phyloP scores from a whole-genome alignment of 179 eudicot genomes.

The Beta macrorhiza region DNA sequence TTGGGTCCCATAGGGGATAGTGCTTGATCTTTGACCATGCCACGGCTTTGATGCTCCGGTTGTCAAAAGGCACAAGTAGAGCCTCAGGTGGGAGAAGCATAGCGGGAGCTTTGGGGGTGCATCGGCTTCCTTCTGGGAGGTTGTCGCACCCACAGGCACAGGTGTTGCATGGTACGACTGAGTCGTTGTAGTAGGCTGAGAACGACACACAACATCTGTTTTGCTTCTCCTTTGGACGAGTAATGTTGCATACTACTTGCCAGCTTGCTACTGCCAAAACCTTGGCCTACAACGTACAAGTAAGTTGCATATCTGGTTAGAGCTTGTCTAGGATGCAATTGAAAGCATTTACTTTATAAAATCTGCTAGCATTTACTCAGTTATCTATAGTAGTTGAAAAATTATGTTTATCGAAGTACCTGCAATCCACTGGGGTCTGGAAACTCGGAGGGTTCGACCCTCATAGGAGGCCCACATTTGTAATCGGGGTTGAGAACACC shows the following conservation, averaged over 20 bases:
- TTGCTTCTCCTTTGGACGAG: conserved; percentile 52
- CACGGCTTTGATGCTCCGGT: conserved; percentile 49
- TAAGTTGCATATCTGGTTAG: no score
- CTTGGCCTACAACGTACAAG: conserved; percentile 30
- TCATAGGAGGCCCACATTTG: conserved; percentile 63
- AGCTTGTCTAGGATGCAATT: no score
- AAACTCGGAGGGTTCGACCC: conserved; percentile 56
- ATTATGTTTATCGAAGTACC: conserved; percentile 16
- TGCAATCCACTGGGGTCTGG: conserved; percentile 65
- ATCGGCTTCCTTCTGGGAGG: conserved; percentile 36
- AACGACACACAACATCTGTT: conserved; percentile 64
- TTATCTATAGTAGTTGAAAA: no score
- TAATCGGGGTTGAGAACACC: conserved; percentile 67
- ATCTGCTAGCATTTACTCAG: not conserved
- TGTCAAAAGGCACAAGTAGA: conserved; percentile 71
- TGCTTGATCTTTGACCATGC: conserved; percentile 68
- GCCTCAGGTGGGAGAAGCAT: conserved; percentile 68
- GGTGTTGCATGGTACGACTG: conserved; percentile 65
- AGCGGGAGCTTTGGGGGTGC: conserved; percentile 49
- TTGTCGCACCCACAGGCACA: conserved; percentile 78
- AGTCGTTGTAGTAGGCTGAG: conserved; percentile 63
- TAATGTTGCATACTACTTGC: conserved; percentile 82
- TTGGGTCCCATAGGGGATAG: conserved; percentile 31
- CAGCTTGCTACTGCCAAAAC: conserved; percentile 68
- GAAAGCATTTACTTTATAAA: no score